phyloP scores from a whole-genome alignment of 2,329 filamentous ascomycete genomes.

The Aspergillus alliaceus region DNA sequence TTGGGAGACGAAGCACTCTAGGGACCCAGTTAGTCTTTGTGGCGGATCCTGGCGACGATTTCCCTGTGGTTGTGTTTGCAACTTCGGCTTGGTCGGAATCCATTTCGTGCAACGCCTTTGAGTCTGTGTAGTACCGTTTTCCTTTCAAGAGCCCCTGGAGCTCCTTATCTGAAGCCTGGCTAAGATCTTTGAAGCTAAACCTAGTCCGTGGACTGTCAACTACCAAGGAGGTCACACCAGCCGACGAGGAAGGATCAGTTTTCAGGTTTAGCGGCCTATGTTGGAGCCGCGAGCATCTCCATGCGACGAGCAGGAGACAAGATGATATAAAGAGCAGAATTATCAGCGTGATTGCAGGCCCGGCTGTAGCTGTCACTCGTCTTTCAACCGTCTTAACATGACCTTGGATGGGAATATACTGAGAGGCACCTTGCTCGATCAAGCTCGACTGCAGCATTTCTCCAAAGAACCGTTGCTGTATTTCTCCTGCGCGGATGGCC shows the following conservation, averaged over 20 bases:
- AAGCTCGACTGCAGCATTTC: not conserved
- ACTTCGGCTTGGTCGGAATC: not conserved
- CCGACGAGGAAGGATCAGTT: not conserved
- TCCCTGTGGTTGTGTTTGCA: not conserved
- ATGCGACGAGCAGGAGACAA: not conserved
- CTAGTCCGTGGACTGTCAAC: not conserved
- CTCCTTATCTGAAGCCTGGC: not conserved
- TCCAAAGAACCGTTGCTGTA: slow-evolving; percentile 1
- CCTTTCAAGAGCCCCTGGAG: not conserved
- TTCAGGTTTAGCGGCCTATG: not conserved
- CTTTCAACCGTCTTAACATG: not conserved
- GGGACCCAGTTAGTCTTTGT: not conserved
- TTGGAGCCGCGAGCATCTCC: not conserved
- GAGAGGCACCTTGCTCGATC: not conserved
- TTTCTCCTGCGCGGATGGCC: not conserved
- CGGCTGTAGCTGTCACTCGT: not conserved
- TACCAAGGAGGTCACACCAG: not conserved
- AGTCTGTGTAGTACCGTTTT: not conserved
- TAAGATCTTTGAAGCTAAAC: not conserved
- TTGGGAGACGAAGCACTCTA: not conserved
- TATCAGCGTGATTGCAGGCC: not conserved
- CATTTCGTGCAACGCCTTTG: not conserved
- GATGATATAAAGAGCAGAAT: not conserved
- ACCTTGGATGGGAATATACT: not conserved
- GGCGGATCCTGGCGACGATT: not conserved